phyloP scores from a whole-genome alignment of 2,329 filamentous ascomycete genomes.

The Fusarium guadeloupense region DNA sequence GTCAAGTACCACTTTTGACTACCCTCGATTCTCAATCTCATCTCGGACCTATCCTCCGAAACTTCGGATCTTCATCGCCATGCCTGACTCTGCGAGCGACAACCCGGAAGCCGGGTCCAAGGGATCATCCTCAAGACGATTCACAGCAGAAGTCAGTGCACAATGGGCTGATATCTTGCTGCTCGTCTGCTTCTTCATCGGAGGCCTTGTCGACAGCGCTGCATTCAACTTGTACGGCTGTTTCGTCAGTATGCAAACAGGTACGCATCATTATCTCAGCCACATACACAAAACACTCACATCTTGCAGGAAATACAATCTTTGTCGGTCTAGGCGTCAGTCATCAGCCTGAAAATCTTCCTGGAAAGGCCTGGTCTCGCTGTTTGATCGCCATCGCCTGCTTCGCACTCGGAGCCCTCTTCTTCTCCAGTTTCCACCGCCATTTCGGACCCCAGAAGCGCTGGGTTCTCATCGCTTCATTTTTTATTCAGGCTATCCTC shows the following conservation, averaged over 20 bases:
- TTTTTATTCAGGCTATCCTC: conserved; percentile 34
- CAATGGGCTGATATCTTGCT: conserved; percentile 40
- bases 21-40: not conserved
- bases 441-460: conserved; percentile 41
- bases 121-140: conserved; percentile 10
- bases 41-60: not conserved
- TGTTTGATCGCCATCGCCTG: conserved; percentile 42
- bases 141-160: conserved; percentile 32
- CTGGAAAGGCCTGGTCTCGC: conserved; percentile 42
- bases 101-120: conserved; percentile 28
- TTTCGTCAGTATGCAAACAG: conserved; percentile 45
- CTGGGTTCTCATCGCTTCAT: conserved; percentile 39
- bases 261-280: conserved; percentile 10
- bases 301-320: conserved; percentile 39
- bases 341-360: conserved; percentile 40
- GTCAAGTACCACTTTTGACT: not conserved
- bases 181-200: conserved; percentile 40
- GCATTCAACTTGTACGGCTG: conserved; percentile 44
- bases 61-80: not conserved
- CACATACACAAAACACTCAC: not conserved
- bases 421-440: conserved; percentile 43
- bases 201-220: conserved; percentile 42
- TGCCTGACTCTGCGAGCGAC: conserved; percentile 31
- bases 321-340: conserved; percentile 42
- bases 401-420: conserved; percentile 40